phyloP scores from a whole-genome alignment of 306 rosid species.

The Begonia peltatifolia region DNA sequence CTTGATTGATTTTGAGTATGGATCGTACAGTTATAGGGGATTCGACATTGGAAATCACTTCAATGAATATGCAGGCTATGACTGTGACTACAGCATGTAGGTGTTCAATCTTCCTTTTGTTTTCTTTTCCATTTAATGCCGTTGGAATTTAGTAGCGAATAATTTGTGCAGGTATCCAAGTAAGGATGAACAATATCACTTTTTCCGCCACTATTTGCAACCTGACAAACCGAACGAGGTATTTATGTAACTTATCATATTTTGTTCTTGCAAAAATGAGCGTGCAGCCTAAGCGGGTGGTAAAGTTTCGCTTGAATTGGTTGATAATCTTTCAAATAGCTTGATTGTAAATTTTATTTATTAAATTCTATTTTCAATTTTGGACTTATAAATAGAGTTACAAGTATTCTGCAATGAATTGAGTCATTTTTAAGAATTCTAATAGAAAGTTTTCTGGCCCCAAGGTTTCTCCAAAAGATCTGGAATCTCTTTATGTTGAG shows the following conservation, averaged over 20 bases:
- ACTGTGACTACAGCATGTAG: slow-evolving; percentile 69
- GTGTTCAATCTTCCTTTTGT: slow-evolving; percentile 13
- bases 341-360: too few relatives aligned
- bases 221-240: slow-evolving; percentile 69
- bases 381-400: too few relatives aligned
- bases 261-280: background rate
- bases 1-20: slow-evolving; percentile 92
- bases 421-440: background rate
- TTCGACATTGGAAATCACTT: slow-evolving; percentile 92
- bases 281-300: too few relatives aligned
- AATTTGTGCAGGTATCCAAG: slow-evolving; percentile 50
- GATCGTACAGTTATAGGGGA: slow-evolving; percentile 91
- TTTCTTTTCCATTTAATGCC: background rate
- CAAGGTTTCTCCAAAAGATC: slow-evolving; percentile 56
- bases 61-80: slow-evolving; percentile 85
- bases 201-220: slow-evolving; percentile 75
- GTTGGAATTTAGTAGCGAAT: slow-evolving; percentile 7
- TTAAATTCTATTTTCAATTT: background rate
- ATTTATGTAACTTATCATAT: background rate
- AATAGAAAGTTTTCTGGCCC: background rate
- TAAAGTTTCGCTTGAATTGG: too few relatives aligned
- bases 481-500: slow-evolving; percentile 60
- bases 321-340: too few relatives aligned
- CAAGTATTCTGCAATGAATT: too few relatives aligned
- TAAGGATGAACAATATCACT: slow-evolving; percentile 63